phyloP scores from a whole-genome alignment of 352 stramenopile species.

The Phytophthora megakarya region DNA sequence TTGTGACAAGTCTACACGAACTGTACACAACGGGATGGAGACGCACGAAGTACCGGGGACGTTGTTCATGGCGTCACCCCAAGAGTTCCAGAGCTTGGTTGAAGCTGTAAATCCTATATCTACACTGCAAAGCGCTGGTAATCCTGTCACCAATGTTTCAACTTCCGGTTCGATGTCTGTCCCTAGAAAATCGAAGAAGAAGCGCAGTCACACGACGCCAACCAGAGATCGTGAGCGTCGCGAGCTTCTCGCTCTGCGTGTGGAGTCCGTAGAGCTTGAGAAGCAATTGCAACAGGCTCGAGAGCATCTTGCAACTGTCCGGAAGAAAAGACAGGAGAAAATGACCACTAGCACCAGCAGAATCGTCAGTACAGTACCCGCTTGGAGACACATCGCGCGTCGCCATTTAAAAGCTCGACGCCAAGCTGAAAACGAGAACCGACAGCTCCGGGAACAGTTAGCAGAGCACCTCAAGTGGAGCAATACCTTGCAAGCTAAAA shows the following conservation, averaged over 20 bases:
- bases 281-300: slow-evolving; percentile 21
- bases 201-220: slow-evolving; percentile 37
- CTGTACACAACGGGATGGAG: slow-evolving; percentile 1
- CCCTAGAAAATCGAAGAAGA: slow-evolving; percentile 30
- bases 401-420: slow-evolving; percentile 25
- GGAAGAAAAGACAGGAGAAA: slow-evolving; percentile 12
- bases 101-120: slow-evolving; percentile 1
- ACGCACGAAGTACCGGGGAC: background rate
- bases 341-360: slow-evolving; percentile 16
- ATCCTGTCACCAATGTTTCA: background rate
- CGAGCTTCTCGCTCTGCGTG: slow-evolving; percentile 34
- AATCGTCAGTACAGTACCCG: slow-evolving; percentile 29
- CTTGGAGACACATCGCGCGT: slow-evolving; percentile 39
- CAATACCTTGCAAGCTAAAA: slow-evolving; percentile 23
- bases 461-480: slow-evolving; percentile 28
- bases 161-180: background rate
- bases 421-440: slow-evolving; percentile 32
- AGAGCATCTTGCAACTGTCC: slow-evolving; percentile 9
- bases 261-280: slow-evolving; percentile 28
- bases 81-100: background rate
- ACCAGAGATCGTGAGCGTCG: slow-evolving; percentile 39
- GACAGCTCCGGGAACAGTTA: slow-evolving; percentile 20
- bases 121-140: background rate
- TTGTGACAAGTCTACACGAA: background rate
- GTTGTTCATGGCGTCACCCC: slow-evolving; percentile 4